These are phyloP conservation scores for Solanum sparsipilum DNA, from an alignment of 257 asterid genomes.

Conservation along the genomic window DNA sequence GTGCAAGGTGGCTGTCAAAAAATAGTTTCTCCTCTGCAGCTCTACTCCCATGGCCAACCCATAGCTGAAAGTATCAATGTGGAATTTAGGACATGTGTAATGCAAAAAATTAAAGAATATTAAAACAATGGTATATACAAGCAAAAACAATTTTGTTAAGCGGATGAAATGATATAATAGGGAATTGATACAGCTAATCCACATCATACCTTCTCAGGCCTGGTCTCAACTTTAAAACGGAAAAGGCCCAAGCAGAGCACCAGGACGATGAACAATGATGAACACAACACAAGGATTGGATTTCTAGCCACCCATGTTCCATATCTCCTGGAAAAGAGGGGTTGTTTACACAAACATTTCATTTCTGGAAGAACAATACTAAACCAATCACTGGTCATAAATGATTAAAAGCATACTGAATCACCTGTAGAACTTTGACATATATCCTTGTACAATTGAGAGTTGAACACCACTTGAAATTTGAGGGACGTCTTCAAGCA, in stretches of 20 bases:
- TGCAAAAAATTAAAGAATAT: neutral
- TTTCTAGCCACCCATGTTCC: slow-evolving; percentile 99
- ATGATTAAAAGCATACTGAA: slow-evolving; percentile 1
- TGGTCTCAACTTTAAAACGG: slow-evolving; percentile 90
- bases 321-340: slow-evolving; percentile 63
- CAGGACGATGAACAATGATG: slow-evolving; percentile 60
- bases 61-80: slow-evolving; percentile 42
- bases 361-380: slow-evolving; percentile 1
- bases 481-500: slow-evolving; percentile 93
- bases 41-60: slow-evolving; percentile 99
- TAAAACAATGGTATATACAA: neutral
- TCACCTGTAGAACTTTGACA: slow-evolving; percentile 93
- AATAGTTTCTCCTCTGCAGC: slow-evolving; percentile 93
- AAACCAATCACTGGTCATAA: neutral
- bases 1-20: slow-evolving; percentile 88
- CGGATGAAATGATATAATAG: neutral
- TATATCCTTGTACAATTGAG: slow-evolving; percentile 91
- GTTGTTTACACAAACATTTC: slow-evolving; percentile 9
- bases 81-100: neutral
- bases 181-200: neutral
- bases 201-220: slow-evolving; percentile 80
- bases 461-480: slow-evolving; percentile 74
- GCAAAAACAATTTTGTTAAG: neutral
- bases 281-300: slow-evolving; percentile 74
- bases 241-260: slow-evolving; percentile 85